phyloP scores from a whole-genome alignment of 768 basidiomycete species.

The Suillus brevipes region DNA sequence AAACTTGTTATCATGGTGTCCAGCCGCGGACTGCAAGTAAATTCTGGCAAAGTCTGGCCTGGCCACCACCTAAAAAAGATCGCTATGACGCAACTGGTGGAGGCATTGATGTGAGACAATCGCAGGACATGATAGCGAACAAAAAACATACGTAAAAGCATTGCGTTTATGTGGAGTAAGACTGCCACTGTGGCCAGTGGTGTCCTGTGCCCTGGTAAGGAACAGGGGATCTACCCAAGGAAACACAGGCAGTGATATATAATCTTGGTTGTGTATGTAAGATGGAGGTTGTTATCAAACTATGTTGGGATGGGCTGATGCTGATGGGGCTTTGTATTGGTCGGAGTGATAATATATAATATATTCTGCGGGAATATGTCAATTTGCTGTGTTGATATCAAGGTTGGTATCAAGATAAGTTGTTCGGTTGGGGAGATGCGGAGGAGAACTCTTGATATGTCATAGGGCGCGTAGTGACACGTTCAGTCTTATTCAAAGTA shows the following conservation, averaged over 20 bases:
- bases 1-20: neutral
- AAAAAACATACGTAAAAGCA: neutral
- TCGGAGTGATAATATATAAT: neutral
- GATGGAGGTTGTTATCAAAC: neutral
- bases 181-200: no score
- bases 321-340: neutral
- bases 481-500: neutral
- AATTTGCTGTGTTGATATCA: neutral
- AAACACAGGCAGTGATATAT: neutral
- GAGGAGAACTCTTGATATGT: neutral
- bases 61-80: neutral
- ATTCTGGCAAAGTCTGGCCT: neutral
- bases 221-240: neutral
- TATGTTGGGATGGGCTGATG: neutral
- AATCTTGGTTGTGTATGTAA: neutral
- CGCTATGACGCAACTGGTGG: neutral
- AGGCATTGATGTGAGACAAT: neutral
- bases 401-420: neutral
- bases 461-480: neutral
- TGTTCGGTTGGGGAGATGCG: neutral
- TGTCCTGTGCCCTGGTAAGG: neutral
- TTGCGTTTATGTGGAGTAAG: neutral
- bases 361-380: neutral
- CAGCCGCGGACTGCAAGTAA: neutral
- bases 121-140: neutral